Evolutionary conservation across 768 basidiomycete species (phyloP).

Genomic region (Hypsizygus marmoreus): DNA sequence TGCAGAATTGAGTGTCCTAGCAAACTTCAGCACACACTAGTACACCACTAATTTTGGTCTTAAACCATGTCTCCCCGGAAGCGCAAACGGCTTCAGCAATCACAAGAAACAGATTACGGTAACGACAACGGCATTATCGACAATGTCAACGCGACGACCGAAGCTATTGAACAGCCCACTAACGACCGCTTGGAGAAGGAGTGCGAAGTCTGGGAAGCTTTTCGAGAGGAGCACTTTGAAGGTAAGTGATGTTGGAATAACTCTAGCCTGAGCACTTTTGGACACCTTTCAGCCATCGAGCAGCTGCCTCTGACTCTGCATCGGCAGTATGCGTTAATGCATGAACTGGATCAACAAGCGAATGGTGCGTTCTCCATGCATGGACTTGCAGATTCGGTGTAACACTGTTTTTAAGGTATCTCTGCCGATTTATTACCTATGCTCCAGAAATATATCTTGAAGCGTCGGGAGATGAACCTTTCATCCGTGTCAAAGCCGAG

Average conservation of each 20-base stretch:
- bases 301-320: slow-evolving; percentile 77
- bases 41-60: slow-evolving; percentile 1
- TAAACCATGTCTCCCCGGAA: slow-evolving; percentile 42
- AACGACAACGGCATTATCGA: slow-evolving; percentile 6
- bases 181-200: slow-evolving; percentile 47
- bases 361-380: slow-evolving; percentile 41
- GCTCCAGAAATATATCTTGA: slow-evolving; percentile 48
- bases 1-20: too few species aligned
- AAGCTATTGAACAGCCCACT: slow-evolving; percentile 21
- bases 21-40: not conserved
- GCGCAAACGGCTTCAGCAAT: slow-evolving; percentile 48
- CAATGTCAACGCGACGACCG: slow-evolving; percentile 23
- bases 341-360: slow-evolving; percentile 71
- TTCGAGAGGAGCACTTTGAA: slow-evolving; percentile 82
- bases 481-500: not conserved
- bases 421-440: slow-evolving; percentile 42
- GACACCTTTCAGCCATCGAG: slow-evolving; percentile 58
- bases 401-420: slow-evolving; percentile 32
- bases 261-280: not conserved
- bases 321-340: slow-evolving; percentile 67
- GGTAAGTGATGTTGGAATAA: slow-evolving; percentile 37
- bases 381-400: slow-evolving; percentile 6
- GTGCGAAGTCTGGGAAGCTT: slow-evolving; percentile 68
- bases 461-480: slow-evolving; percentile 16
- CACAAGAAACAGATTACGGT: slow-evolving; percentile 29